A percentile compares a stretch with the other conserved stretches of the same genome.
phyloP scores from a whole-genome alignment of 306 rosid species.

The Vicia sativa region DNA sequence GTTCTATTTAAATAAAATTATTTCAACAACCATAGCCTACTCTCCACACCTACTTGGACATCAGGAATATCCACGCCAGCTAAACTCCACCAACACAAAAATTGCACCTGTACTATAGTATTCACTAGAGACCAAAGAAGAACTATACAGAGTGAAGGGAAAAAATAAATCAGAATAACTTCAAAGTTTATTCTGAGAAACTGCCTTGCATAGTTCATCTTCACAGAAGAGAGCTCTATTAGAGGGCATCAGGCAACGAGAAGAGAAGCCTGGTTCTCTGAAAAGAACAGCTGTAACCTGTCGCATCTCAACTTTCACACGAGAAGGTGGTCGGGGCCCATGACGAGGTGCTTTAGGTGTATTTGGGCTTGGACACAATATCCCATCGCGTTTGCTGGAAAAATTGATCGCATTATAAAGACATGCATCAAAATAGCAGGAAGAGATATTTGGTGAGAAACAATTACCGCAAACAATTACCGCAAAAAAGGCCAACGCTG shows the following conservation, averaged over 20 bases:
- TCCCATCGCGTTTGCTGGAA: conserved; percentile 75
- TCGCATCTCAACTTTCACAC: conserved; percentile 80
- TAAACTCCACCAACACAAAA: conserved; percentile 62
- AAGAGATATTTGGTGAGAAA: conserved; percentile 9
- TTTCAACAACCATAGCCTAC: conserved; percentile 45
- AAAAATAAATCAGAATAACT: conserved; percentile 19
- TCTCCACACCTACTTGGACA: conserved; percentile 46
- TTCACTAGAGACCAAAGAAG: conserved; percentile 39
- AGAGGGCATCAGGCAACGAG: conserved; percentile 77
- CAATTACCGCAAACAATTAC: conserved; percentile 56
- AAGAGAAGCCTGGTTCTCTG: conserved; percentile 71
- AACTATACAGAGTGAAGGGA: conserved; percentile 52
- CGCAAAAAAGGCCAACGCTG: conserved; percentile 86
- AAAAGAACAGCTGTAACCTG: conserved; percentile 96
- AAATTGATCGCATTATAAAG: conserved; percentile 21
- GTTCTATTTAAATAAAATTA: conserved; percentile 44
- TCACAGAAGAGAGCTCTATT: conserved; percentile 90
- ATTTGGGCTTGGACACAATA: conserved; percentile 63
- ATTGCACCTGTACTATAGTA: conserved; percentile 55
- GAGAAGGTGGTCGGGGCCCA: conserved; percentile 91
- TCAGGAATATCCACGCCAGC: conserved; percentile 60
- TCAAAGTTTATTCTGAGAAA: conserved; percentile 93
- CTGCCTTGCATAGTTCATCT: conserved; percentile 95
- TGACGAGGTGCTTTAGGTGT: conserved; percentile 96
- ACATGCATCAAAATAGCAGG: conserved; percentile 7